These are phyloP conservation scores for Podospora sp. DNA, from an alignment of 495 filamentous ascomycete species.

Conservation along the genomic window DNA sequence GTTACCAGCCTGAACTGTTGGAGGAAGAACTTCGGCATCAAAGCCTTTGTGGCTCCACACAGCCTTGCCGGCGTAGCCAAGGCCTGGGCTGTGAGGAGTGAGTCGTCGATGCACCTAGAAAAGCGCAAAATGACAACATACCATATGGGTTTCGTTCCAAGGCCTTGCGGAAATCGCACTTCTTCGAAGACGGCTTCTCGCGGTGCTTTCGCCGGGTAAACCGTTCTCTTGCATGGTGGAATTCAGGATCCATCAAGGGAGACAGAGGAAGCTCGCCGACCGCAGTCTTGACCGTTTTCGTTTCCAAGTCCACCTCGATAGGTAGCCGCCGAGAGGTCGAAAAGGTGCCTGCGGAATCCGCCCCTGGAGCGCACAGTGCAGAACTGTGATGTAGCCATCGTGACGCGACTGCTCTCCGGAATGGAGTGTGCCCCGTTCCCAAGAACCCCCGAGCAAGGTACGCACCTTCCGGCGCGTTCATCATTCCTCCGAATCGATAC, in stretches of 20 bases:
- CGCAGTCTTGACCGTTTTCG: conserved; percentile 42
- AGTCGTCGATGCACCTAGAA: conserved; percentile 22
- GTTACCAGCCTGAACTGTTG: conserved; percentile 60
- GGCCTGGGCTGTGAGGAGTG: conserved; percentile 42
- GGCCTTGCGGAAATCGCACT: conserved; percentile 53
- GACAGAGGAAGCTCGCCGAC: conserved; percentile 50
- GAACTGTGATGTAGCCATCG: background rate
- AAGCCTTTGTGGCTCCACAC: conserved; percentile 58
- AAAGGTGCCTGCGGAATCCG: background rate
- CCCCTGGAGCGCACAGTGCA: background rate
- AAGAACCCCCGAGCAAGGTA: background rate
- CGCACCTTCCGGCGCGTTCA: background rate
- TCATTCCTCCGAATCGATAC: background rate
- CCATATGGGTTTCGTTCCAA: conserved; percentile 63
- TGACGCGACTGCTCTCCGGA: background rate
- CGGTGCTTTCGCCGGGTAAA: conserved; percentile 34
- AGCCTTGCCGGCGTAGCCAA: conserved; percentile 66
- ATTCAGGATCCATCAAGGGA: conserved; percentile 54
- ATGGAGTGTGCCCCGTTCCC: background rate
- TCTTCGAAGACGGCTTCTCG: conserved; percentile 21
- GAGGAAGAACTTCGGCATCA: conserved; percentile 66
- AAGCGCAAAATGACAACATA: conserved; percentile 32
- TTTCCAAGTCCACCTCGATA: conserved; percentile 34
- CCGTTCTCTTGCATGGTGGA: conserved; percentile 39
- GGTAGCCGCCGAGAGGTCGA: background rate